Conservation (phyloP, 371 early-diverging fungal species). For the Mortierella sp. region DNA sequence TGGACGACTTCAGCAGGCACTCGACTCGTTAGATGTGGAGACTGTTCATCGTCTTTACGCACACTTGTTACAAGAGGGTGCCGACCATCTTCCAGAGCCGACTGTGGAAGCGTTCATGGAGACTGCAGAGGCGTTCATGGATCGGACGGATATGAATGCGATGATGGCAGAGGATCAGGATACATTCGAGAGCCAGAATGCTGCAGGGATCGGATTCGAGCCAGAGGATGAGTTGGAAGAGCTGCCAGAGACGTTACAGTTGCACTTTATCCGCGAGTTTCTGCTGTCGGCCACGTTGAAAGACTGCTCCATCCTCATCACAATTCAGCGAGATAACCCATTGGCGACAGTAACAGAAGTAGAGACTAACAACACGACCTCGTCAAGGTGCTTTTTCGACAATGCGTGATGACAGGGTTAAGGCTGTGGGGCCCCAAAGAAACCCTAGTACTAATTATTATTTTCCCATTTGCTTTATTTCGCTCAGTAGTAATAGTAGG, state of each 20-base stretch:
- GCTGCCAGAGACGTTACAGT: constrained; percentile 24
- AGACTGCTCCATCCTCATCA: constrained; percentile 49
- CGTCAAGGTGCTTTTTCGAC: neutral
- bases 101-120: constrained; percentile 39
- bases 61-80: constrained; percentile 1
- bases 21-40: constrained; percentile 47
- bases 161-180: constrained; percentile 32
- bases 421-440: neutral
- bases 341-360: neutral
- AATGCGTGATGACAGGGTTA: neutral
- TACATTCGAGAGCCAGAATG: constrained; percentile 16
- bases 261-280: constrained; percentile 50
- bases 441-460: neutral
- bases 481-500: neutral
- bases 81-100: constrained; percentile 28
- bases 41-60: constrained; percentile 35
- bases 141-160: constrained; percentile 34
- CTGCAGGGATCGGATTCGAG: constrained; percentile 29
- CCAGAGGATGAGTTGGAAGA: constrained; percentile 37
- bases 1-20: constrained; percentile 39
- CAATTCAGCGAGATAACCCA: constrained; percentile 20
- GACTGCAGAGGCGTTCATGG: constrained; percentile 37
- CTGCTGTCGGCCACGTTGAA: constrained; percentile 49
- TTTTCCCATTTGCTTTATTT: neutral
- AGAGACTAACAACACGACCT: neutral